Base-by-base conservation (phyloP, 345 rosid genomes). In the Mercurialis annua region DNA sequence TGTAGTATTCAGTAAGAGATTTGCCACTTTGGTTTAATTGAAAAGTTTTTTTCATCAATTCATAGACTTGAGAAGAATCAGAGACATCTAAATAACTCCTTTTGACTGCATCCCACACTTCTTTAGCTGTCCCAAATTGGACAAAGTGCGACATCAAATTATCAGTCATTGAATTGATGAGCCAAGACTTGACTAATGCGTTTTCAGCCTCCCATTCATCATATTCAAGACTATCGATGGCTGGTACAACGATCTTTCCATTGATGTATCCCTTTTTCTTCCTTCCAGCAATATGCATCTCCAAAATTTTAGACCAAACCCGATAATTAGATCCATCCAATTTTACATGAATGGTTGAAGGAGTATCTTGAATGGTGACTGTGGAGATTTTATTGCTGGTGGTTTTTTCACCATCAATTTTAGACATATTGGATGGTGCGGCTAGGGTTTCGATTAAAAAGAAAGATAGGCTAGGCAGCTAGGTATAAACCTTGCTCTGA, bases 241-340 rank as follows among this genome's bases (percentile, higher is more conserved):
- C 26, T 4, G 27, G 62, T 33, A 26, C 18, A 58, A 33, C 43
- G 43, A 31, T 58, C n/a, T 8, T 26, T 12, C 61, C 24, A 29
- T 0, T 56, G 29, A 56, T 17, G 30, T 27, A 31, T 6, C 34
- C 42, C 24, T 3, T 34, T 34, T 15, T 56, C n/a, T 26, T 56
- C n/a, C 60, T 26, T 4, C n/a, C 4, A 17, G 10, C 61, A 31
- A 56, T 56, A 24, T 31, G 24, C 40, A 56, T 56, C n/a, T 56
- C 61, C 42, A 58, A 20, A 58, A 58, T 58, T 12, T 33, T 58
- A 58, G 62, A 34, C 44, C 44, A 58, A 12, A 3, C 62, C 15
- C 12, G 26, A 58, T 58, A 58, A 12, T 58, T 58, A 30, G 44
- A 26, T 6, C 62, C 27, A 34, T 26, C n/a, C 6, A 43, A 43